Conservation (phyloP, 208 protist genomes). For the Angomonas deanei region DNA sequence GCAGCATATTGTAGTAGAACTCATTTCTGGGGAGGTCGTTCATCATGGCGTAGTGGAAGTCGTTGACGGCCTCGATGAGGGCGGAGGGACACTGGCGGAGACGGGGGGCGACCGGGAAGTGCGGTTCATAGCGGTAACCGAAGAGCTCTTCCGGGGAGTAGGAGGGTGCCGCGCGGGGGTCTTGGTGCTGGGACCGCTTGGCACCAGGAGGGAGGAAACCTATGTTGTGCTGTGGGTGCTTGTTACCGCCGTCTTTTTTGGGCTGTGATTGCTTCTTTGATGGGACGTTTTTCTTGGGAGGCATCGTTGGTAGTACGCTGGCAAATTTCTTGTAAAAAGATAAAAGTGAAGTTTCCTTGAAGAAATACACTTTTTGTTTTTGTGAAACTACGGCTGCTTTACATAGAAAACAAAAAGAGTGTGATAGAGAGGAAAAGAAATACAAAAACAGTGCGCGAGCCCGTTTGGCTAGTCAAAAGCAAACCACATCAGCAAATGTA, state of each 20-base stretch:
- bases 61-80: slow-evolving; percentile 89
- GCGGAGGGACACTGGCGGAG: slow-evolving; percentile 49
- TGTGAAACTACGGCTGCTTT: no score
- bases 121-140: slow-evolving; percentile 59
- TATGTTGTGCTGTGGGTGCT: slow-evolving; percentile 26
- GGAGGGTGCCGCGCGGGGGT: neutral
- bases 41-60: slow-evolving; percentile 94
- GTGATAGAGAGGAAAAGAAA: no score
- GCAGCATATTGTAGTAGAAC: slow-evolving; percentile 85
- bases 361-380: no score
- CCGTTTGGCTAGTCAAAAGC: no score
- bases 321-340: neutral
- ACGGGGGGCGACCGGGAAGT: slow-evolving; percentile 67
- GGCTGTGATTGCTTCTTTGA: neutral
- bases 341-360: no score
- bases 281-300: slow-evolving; percentile 4
- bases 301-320: slow-evolving; percentile 4
- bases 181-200: slow-evolving; percentile 8
- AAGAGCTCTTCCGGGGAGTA: slow-evolving; percentile 24
- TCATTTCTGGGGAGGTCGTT: slow-evolving; percentile 86
- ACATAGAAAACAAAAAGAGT: no score
- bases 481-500: no score
- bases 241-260: neutral
- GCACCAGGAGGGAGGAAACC: slow-evolving; percentile 45
- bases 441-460: no score